Base-by-base conservation (phyloP, 2,329 filamentous ascomycete genomes). In the Colletotrichum brevisporum region DNA sequence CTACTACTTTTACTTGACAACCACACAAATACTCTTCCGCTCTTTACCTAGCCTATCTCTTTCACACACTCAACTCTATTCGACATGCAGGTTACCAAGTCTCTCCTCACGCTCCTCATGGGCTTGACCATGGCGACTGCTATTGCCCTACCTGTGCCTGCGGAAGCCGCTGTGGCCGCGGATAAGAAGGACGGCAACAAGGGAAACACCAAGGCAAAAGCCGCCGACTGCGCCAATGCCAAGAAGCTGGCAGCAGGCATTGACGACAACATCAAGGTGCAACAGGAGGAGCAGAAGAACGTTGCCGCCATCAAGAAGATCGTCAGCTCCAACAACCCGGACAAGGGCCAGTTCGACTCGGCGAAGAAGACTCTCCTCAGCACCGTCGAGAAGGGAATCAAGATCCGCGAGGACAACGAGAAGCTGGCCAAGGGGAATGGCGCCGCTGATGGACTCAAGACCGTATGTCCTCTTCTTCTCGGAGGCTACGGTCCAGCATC, bases 311-410 rank as follows among this genome's bases (percentile, higher is more conserved):
- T 69, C 3, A 59, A 67, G 45, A 48, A 53, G 21, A 53, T 70
- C 26, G 58, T 75, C 43, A 57, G 56, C 52, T 53, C 64, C 6
- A 67, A 68, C 13, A 67, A 58, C 21, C n/a, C 53, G 1, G 64
- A 71, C 12, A 63, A 61, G 41, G 26, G 26, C 10, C 61, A 69
- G 52, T 75, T 74, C 48, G 58, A 52, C 5, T 6, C 63, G 24
- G 70, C 72, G 31, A 71, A 71, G 63, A 51, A 62, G 16, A 63
- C 59, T 6, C 73, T 75, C 6, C 63, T 74, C 3, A 39, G 24
- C 16, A 74, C 74, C 21, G 67, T 75, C 64, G 71, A 73, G 41
- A 70, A 69, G 15, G 74, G 74, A 51, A 74, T 75, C 36, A 41
- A 62, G 52, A 71, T 74, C 15, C 74, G 74, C 48, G 56, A 74